Base-by-base conservation (phyloP, 2,329 filamentous ascomycete species). In the Ophiocordyceps camponoti-saundersi region DNA sequence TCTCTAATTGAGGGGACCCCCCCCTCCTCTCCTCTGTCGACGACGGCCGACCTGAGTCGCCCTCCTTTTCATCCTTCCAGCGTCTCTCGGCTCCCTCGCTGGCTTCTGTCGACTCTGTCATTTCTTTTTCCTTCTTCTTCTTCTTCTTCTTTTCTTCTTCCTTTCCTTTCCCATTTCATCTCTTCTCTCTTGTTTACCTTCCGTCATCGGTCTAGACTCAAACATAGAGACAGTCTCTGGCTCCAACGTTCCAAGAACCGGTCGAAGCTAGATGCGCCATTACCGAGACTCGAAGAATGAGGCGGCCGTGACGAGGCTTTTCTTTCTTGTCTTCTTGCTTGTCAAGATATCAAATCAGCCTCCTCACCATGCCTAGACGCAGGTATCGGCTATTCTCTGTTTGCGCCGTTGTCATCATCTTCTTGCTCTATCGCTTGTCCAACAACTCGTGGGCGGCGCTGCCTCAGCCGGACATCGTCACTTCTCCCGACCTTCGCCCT, bases 361-460 rank as follows among this genome's bases (percentile, higher is more conserved):
- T n/a, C 39, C 7, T 46, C 53, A 61, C 56, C 55, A 78, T 82
- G 71, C 61, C 75, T 48, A 74, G 79, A 46, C 68, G 80, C 54
- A 69, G 78, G 57, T 80, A 80, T 56, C 73, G 79, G 49, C 66
- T 79, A 48, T 78, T 80, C 50, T 59, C 77, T 32, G 57, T 77
- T 50, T 71, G 72, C 53, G 70, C 77, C 47, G 61, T 73, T 50
- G 58, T 79, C 48, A 60, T 77, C 45, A 61, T 77, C 45, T 65
- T 81, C 50, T 65, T 75, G 46, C 61, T 77, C 46, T 73, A 73
- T 56, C 71, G 71, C 49, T 60, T 69, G 48, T 61, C 65, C 39
- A 60, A 65, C 48, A 70, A 65, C 51, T 65, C 67, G 29, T 65
- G 62, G 62, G 55, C 60, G 62, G 55, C 60, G 39, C 53, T 54